Percentiles rank a stretch among this genome's conserved stretches.
Conservation (phyloP, 1,139 yeast genomes). For the Yamadazyma atmosphaerica region DNA sequence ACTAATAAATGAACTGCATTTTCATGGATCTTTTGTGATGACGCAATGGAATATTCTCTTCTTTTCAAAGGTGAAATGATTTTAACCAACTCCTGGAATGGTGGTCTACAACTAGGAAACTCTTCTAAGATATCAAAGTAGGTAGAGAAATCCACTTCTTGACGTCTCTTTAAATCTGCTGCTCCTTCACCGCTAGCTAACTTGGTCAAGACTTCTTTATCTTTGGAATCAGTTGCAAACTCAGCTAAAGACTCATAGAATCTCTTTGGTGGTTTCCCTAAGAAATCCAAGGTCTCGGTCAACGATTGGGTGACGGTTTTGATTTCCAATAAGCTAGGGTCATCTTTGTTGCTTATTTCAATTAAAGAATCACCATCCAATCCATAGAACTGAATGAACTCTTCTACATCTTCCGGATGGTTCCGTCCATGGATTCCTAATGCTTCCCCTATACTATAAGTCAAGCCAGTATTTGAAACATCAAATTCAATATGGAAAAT, state of each 20-base stretch:
- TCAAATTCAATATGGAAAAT: constrained; percentile 97
- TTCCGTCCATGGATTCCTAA: constrained; percentile 94
- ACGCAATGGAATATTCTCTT: constrained; percentile 98
- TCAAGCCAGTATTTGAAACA: constrained; percentile 84
- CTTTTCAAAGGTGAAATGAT: constrained; percentile 87
- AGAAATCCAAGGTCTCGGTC: constrained; percentile 77
- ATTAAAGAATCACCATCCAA: constrained; percentile 68
- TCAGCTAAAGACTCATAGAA: constrained; percentile 83
- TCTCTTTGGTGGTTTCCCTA: constrained; percentile 95
- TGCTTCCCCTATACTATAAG: constrained; percentile 94
- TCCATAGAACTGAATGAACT: constrained; percentile 71
- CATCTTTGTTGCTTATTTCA: constrained; percentile 71
- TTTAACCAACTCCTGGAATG: constrained; percentile 67
- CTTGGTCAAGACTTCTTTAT: constrained; percentile 59
- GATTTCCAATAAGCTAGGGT: constrained; percentile 56
- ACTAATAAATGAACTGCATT: constrained; percentile 88
- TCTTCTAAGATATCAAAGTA: constrained; percentile 81
- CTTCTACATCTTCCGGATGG: constrained; percentile 59
- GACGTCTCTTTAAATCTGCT: constrained; percentile 77
- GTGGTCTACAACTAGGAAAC: constrained; percentile 81
- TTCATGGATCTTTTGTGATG: constrained; percentile 90
- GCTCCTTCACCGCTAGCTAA: constrained; percentile 83
- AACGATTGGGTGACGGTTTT: constrained; percentile 83
- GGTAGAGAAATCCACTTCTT: constrained; percentile 79
- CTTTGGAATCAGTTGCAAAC: constrained; percentile 69